Evolutionary conservation across 179 eudicot genomes (phyloP).

Genomic region (Sideroxylon spinosum): DNA sequence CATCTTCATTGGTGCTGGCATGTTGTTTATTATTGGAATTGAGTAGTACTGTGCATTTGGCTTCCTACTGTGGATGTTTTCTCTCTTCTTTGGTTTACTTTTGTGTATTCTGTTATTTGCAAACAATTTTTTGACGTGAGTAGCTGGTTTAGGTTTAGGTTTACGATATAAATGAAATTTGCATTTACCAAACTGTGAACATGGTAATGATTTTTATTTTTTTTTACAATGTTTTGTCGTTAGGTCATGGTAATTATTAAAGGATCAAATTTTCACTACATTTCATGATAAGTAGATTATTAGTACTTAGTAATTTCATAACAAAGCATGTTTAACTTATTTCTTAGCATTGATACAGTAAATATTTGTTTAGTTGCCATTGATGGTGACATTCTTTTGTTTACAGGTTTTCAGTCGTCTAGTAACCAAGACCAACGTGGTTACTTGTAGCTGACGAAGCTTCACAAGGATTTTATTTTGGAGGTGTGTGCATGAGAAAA

Average conservation of each 20-base stretch:
- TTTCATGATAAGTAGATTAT: not conserved
- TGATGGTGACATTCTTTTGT: not conserved
- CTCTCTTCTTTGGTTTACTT: not conserved
- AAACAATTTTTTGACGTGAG: not conserved
- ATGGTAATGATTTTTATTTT: no score
- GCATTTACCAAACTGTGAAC: not conserved
- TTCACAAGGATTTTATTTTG: constrained; percentile 10
- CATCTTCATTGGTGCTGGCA: not conserved
- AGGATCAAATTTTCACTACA: not conserved
- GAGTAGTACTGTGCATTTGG: not conserved
- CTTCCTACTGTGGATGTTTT: not conserved
- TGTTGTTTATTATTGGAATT: not conserved
- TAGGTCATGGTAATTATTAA: not conserved
- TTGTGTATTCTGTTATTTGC: not conserved
- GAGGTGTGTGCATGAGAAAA: not conserved
- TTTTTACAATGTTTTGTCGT: not conserved
- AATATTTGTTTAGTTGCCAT: constrained; percentile 1
- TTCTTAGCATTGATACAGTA: not conserved
- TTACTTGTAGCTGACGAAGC: not conserved
- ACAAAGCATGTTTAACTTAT: not conserved
- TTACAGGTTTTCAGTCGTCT: not conserved
- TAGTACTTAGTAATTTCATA: not conserved
- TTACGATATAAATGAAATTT: not conserved
- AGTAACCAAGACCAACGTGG: not conserved
- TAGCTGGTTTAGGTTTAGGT: not conserved